Evolutionary conservation across 2,329 filamentous ascomycete species (phyloP).

Genomic region (Bipolaris victoriae): DNA sequence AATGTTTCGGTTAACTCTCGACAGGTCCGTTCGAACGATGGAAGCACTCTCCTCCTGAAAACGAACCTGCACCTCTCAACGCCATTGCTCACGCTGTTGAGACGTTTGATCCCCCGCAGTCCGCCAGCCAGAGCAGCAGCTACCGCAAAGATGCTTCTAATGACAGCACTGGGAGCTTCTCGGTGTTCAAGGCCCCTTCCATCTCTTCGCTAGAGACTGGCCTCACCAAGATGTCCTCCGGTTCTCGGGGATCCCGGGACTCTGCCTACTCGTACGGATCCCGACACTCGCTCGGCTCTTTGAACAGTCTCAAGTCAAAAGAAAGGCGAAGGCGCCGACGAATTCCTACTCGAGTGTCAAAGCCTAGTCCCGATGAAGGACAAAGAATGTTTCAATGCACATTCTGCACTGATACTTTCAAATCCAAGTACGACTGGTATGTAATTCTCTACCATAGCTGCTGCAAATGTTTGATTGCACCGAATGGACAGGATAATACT

Average conservation of each 20-base stretch:
- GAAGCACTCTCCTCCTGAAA: slow-evolving; percentile 71
- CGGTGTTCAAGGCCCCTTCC: slow-evolving; percentile 59
- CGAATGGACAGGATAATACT: neutral
- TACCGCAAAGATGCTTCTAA: slow-evolving; percentile 59
- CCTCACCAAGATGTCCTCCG: slow-evolving; percentile 56
- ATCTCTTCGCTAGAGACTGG: slow-evolving; percentile 62
- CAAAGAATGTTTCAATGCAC: slow-evolving; percentile 47
- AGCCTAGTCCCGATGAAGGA: slow-evolving; percentile 27
- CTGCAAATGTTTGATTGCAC: neutral
- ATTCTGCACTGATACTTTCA: slow-evolving; percentile 50
- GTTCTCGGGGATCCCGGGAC: slow-evolving; percentile 60
- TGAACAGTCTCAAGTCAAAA: slow-evolving; percentile 58
- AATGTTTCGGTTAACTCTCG: slow-evolving; percentile 53
- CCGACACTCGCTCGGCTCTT: slow-evolving; percentile 62
- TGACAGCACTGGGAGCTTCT: slow-evolving; percentile 55
- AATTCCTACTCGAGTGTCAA: slow-evolving; percentile 48
- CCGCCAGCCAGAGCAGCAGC: slow-evolving; percentile 46
- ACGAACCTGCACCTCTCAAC: slow-evolving; percentile 69
- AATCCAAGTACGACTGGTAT: slow-evolving; percentile 50
- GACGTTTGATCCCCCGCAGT: slow-evolving; percentile 41
- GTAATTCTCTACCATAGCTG: neutral
- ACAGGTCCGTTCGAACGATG: slow-evolving; percentile 70
- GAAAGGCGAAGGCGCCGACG: slow-evolving; percentile 65
- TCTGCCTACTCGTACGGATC: slow-evolving; percentile 65
- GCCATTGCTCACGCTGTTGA: slow-evolving; percentile 68